Conservation (phyloP, 2,329 filamentous ascomycete genomes). For the Aspergillus phoenicis region DNA sequence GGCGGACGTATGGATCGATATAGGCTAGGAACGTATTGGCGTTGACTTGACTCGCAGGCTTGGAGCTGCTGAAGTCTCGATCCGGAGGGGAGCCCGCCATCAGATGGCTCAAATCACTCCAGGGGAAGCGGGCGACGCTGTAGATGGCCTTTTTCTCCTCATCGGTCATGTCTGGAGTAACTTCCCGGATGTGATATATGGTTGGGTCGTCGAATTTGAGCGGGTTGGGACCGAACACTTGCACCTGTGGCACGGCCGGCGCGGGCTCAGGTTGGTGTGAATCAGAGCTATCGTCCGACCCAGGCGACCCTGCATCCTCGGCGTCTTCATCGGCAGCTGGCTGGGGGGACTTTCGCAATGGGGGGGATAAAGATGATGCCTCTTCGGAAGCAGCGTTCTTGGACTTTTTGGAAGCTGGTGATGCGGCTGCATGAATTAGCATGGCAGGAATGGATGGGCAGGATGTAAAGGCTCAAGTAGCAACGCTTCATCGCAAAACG, state of each 20-base stretch:
- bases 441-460: too few relatives aligned
- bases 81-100: slow-evolving; percentile 89
- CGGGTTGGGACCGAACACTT: slow-evolving; percentile 90
- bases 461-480: background rate
- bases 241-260: slow-evolving; percentile 68
- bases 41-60: slow-evolving; percentile 90
- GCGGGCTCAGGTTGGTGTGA: slow-evolving; percentile 63
- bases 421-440: slow-evolving; percentile 30
- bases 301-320: slow-evolving; percentile 63
- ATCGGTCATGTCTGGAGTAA: slow-evolving; percentile 74
- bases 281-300: slow-evolving; percentile 61
- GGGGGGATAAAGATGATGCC: slow-evolving; percentile 44
- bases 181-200: slow-evolving; percentile 84
- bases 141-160: slow-evolving; percentile 88
- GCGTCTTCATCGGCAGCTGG: slow-evolving; percentile 58
- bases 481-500: background rate
- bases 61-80: slow-evolving; percentile 92
- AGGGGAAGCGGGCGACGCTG: slow-evolving; percentile 81
- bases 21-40: slow-evolving; percentile 92
- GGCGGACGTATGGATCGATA: slow-evolving; percentile 86
- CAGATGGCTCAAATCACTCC: slow-evolving; percentile 75
- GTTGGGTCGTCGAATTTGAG: slow-evolving; percentile 90
- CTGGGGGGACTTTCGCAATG: slow-evolving; percentile 47
- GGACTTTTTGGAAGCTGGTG: slow-evolving; percentile 43
- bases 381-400: slow-evolving; percentile 42